These are phyloP conservation scores for Neurospora sp. DNA, from an alignment of 495 filamentous ascomycete species.

Conservation along the genomic window DNA sequence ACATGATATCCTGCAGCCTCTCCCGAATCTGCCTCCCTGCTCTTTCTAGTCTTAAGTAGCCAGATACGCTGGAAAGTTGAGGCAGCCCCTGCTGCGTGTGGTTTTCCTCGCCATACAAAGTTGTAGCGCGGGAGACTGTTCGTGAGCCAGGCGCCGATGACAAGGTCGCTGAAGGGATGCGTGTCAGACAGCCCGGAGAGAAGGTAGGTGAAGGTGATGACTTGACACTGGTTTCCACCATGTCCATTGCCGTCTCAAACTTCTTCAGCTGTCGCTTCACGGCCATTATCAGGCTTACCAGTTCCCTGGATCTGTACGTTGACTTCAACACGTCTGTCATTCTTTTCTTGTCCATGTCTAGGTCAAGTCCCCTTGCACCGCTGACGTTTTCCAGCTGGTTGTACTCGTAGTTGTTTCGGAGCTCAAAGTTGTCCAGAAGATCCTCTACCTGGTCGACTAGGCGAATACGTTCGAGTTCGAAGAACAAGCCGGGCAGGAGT, in stretches of 20 bases:
- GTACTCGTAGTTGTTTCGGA: not conserved
- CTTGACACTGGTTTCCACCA: not conserved
- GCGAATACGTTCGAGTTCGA: not conserved
- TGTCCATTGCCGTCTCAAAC: not conserved
- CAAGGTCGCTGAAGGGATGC: not conserved
- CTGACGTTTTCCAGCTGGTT: not conserved
- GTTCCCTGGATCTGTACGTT: not conserved
- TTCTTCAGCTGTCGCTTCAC: not conserved
- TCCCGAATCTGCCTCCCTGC: not conserved
- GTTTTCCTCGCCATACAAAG: not conserved
- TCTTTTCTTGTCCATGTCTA: not conserved
- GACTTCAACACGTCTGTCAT: slow-evolving; percentile 1
- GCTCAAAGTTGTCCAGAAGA: not conserved
- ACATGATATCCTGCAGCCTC: not conserved
- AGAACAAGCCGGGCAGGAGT: not conserved
- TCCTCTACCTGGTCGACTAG: not conserved
- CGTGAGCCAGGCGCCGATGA: not conserved
- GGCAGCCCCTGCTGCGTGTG: not conserved
- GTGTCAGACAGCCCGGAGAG: not conserved
- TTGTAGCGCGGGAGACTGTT: not conserved
- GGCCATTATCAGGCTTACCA: not conserved
- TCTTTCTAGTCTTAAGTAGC: not conserved
- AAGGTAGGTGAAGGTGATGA: not conserved
- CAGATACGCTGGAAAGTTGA: not conserved
- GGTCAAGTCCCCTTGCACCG: not conserved